Conservation (phyloP, 768 basidiomycete species). For the Rhodotorula toruloides region DNA sequence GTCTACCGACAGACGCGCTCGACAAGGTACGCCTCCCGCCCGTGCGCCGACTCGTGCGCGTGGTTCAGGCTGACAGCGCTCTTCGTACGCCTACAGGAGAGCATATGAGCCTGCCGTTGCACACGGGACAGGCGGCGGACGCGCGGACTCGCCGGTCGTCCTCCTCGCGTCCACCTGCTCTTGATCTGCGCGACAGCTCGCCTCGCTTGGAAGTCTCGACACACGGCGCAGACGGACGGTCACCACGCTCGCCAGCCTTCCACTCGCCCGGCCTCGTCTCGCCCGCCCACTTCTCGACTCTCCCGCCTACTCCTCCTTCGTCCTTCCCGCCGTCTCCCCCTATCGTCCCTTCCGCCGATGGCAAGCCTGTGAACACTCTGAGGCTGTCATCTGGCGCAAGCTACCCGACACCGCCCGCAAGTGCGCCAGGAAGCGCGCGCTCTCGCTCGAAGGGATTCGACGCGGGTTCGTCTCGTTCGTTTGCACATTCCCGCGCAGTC, state of each 20-base stretch:
- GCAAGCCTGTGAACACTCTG: background rate
- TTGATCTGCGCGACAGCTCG: background rate
- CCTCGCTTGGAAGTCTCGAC: background rate
- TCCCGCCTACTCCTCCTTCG: constrained; percentile 21
- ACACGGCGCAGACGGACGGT: background rate
- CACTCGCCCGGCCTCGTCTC: constrained; percentile 4
- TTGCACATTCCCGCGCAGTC: background rate
- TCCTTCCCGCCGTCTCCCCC: background rate
- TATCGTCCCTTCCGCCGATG: background rate
- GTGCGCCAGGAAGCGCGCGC: constrained; percentile 6
- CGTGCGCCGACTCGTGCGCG: too few species aligned
- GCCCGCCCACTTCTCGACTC: constrained; percentile 14
- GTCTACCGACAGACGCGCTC: too few species aligned
- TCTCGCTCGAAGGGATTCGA: constrained; percentile 14
- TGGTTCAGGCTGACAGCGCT: too few species aligned
- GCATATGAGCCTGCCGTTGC: constrained; percentile 5
- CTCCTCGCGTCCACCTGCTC: background rate
- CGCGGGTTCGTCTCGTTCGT: background rate
- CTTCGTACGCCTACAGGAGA: background rate
- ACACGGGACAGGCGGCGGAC: background rate
- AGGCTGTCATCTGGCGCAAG: background rate
- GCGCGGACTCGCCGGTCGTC: background rate
- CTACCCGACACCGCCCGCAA: constrained; percentile 24
- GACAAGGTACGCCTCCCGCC: too few species aligned
- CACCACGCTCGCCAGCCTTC: constrained; percentile 9